Conservation (phyloP, 495 filamentous ascomycete genomes). For the Penicillium herquei region DNA sequence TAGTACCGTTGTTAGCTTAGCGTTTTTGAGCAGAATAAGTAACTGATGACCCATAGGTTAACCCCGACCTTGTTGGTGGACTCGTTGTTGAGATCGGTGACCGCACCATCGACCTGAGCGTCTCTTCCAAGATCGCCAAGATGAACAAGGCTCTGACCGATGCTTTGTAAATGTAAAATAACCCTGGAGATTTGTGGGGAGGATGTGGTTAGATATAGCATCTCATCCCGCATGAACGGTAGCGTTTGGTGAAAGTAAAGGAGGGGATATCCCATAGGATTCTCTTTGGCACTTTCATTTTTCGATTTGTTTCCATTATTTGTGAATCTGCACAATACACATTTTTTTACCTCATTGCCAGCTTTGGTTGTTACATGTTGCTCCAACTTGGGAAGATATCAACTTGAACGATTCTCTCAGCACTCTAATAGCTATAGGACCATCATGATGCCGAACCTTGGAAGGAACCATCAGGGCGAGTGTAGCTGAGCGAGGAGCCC, state of each 20-base stretch:
- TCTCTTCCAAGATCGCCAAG: slow-evolving; percentile 90
- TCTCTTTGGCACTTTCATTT: slow-evolving; percentile 14
- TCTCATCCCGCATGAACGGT: slow-evolving; percentile 31
- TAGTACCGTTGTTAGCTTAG: no score
- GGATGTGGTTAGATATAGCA: slow-evolving; percentile 24
- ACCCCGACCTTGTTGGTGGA: slow-evolving; percentile 90
- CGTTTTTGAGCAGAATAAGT: background rate
- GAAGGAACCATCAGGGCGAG: no score
- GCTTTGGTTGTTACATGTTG: no score
- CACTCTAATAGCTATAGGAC: no score
- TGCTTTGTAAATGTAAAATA: slow-evolving; percentile 74
- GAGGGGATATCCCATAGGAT: slow-evolving; percentile 2
- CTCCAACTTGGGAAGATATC: no score
- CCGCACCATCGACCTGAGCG: slow-evolving; percentile 95
- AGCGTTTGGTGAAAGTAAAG: slow-evolving; percentile 25
- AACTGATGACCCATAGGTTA: slow-evolving; percentile 57
- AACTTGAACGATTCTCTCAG: no score
- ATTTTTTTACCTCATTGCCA: slow-evolving; percentile 1
- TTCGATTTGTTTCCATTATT: slow-evolving; percentile 30
- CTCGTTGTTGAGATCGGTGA: slow-evolving; percentile 96
- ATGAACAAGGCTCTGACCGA: slow-evolving; percentile 99
- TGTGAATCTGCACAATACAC: slow-evolving; percentile 22
- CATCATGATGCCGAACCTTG: no score
- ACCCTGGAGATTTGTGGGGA: slow-evolving; percentile 19
- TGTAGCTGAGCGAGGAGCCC: no score